Base-by-base conservation (phyloP, 352 stramenopile species). In the Phytophthora ramorum region DNA sequence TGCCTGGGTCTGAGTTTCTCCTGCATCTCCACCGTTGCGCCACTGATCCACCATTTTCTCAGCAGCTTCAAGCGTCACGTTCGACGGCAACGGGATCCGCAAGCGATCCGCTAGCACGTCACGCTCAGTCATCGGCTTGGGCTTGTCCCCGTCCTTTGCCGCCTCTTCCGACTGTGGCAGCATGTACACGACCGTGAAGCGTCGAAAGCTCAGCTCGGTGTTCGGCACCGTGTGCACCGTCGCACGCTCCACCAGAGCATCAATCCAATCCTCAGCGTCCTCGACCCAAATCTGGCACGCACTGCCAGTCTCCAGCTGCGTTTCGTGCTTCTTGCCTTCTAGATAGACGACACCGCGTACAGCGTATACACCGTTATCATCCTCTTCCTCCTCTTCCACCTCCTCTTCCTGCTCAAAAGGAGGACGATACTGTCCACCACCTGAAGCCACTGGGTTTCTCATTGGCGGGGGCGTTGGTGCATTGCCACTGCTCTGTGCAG, bases 211-310 rank as follows among this genome's bases (percentile, higher is more conserved):
- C 22, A 87, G 62, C 10, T 79, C 74, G 0, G 88, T 96, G 51
- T 93, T 92, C 9, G 85, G 85, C 20, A 94, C 69, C 41, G 73
- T 81, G 19, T 84, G 76, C 28, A 86, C 82, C 12, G 74, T 73
- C 0, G 76, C 70, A n/a, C 78, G 69, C 26, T 93, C 86, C 40
- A 96, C 84, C 41, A 93, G 59, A 16, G 83, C 88, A 40, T 90
- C 75, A 17, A 91, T 63, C 88, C 88, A 96, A 50, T 90, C 74
- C 28, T 96, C 88, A 2, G 66, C 48, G 0, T 89, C 79, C 19
- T 96, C 88, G 20, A 91, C 70, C 88, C 88, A 96, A 37, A 96
- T 83, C 69, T 96, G 79, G 44, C 86, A 96, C 13, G 81, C 78
- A 17, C 82, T 91, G n/a, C 84, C 84, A 7, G 65, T 78, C 45